A percentile compares a stretch with the other conserved stretches of the same genome.
Evolutionary conservation across 2,329 filamentous ascomycete genomes (phyloP).

Genomic region (Neopestalotiopsis clavispora): DNA sequence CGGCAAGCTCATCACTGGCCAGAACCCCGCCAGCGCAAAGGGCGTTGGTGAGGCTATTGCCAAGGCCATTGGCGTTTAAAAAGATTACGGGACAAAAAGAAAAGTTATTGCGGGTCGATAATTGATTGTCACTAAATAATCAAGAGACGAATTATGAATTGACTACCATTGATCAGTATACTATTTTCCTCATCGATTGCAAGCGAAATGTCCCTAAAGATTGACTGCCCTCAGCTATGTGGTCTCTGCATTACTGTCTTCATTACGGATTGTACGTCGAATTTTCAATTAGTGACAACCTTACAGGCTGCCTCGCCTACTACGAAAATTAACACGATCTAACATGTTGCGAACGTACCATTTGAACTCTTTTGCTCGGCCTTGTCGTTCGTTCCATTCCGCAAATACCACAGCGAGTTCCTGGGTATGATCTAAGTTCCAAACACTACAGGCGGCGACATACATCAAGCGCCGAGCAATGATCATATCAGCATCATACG

Average conservation of each 20-base stretch:
- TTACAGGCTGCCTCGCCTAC: not conserved
- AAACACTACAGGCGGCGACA: not conserved
- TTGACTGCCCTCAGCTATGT: too few relatives aligned
- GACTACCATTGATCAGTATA: not conserved
- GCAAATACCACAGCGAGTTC: not conserved
- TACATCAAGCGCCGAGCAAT: not conserved
- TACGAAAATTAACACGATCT: not conserved
- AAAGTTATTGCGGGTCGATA: conserved; percentile 4
- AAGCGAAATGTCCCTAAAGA: too few relatives aligned
- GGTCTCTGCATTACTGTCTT: too few relatives aligned
- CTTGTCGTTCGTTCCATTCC: not conserved
- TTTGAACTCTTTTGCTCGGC: not conserved
- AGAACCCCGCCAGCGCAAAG: conserved; percentile 60
- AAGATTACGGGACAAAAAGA: not conserved
- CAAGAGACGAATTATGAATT: not conserved
- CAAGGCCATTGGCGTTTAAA: conserved; percentile 44
- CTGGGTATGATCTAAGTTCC: not conserved
- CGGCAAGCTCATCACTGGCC: conserved; percentile 60
- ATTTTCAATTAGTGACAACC: not conserved
- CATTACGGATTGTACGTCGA: not conserved
- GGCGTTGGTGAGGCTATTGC: conserved; percentile 56
- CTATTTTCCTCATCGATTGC: too few relatives aligned
- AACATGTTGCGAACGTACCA: not conserved
- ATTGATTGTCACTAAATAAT: conserved; percentile 1
- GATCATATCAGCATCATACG: not conserved